A percentile compares a stretch with the other conserved stretches of the same genome.
These are phyloP conservation scores for Excoecaria cochinchinensis DNA, from an alignment of 345 rosid genomes.

Conservation along the genomic window DNA sequence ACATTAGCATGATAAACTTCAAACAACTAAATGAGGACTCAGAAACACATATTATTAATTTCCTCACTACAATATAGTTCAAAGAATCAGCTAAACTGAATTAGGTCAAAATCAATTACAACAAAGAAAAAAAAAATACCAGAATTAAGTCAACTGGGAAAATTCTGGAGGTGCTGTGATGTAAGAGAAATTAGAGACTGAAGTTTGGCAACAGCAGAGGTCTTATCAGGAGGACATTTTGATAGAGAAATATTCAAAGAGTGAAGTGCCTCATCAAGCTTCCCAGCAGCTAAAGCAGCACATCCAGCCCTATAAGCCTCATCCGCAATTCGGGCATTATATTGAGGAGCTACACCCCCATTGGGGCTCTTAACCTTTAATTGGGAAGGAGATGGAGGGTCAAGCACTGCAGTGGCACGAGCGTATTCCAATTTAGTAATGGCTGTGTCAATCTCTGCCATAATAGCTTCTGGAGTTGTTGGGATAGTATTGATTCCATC, in stretches of 20 bases:
- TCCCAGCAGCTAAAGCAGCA: conserved; percentile 65
- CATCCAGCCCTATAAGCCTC: conserved; percentile 66
- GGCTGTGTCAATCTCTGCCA: conserved; percentile 63
- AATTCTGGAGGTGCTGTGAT: conserved; percentile 36
- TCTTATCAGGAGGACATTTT: conserved; percentile 48
- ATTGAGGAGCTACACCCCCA: conserved; percentile 20
- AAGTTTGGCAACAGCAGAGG: conserved; percentile 64
- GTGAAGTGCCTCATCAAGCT: conserved; percentile 64
- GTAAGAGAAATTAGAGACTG: conserved; percentile 48
- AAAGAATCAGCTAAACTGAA: not conserved
- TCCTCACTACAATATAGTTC: not conserved
- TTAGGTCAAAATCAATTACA: not conserved
- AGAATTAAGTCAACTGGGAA: conserved; percentile 3
- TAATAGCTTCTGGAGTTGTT: conserved; percentile 54
- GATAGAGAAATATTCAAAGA: conserved; percentile 49
- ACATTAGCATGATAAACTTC: not conserved
- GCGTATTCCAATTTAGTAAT: conserved; percentile 51
- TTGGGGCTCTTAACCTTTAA: conserved; percentile 20
- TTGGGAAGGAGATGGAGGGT: conserved; percentile 34
- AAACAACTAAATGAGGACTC: not conserved
- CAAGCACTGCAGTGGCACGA: conserved; percentile 44
- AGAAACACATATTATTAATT: not conserved
- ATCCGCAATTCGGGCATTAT: conserved; percentile 53
- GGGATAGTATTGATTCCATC: conserved; percentile 46
- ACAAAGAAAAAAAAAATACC: not conserved